Evolutionary conservation across 148 eudicot species (phyloP).

Genomic region (Vaccinium corymbosum): DNA sequence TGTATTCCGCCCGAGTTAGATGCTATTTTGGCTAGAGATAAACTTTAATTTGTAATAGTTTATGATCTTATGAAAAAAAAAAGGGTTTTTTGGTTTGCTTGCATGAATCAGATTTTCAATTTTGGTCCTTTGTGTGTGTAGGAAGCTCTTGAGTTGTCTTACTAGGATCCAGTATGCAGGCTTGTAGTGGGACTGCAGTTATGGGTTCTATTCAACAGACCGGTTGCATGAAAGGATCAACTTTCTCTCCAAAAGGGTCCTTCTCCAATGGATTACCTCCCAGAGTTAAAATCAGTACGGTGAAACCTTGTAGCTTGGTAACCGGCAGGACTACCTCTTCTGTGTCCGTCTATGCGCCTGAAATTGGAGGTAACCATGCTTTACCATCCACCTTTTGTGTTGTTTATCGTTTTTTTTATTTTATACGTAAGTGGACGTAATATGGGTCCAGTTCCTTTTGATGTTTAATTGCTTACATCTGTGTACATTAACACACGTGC

Average conservation of each 20-base stretch:
- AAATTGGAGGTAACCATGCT: constrained; percentile 44
- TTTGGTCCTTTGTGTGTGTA: background rate
- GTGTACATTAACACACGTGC: background rate
- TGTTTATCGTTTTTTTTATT: background rate
- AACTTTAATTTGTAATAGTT: no score
- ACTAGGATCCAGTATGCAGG: constrained; percentile 38
- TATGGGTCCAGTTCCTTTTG: background rate
- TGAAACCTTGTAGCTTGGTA: constrained; percentile 44
- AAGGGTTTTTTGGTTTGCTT: background rate
- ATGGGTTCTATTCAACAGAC: constrained; percentile 63
- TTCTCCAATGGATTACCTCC: constrained; percentile 16
- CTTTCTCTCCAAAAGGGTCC: constrained; percentile 25
- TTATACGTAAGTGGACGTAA: background rate
- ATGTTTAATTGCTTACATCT: background rate
- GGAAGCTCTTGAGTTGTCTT: background rate
- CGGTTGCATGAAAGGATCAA: constrained; percentile 28
- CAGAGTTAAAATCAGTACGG: constrained; percentile 26
- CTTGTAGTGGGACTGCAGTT: constrained; percentile 37
- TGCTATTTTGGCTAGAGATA: no score
- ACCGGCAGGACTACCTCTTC: constrained; percentile 44
- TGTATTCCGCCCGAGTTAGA: no score
- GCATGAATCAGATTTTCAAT: background rate
- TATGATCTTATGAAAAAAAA: no score
- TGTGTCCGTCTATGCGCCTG: constrained; percentile 40
- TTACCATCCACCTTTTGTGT: background rate